Conservation (phyloP, 2,329 filamentous ascomycete genomes). For the Diaporthe vexans region DNA sequence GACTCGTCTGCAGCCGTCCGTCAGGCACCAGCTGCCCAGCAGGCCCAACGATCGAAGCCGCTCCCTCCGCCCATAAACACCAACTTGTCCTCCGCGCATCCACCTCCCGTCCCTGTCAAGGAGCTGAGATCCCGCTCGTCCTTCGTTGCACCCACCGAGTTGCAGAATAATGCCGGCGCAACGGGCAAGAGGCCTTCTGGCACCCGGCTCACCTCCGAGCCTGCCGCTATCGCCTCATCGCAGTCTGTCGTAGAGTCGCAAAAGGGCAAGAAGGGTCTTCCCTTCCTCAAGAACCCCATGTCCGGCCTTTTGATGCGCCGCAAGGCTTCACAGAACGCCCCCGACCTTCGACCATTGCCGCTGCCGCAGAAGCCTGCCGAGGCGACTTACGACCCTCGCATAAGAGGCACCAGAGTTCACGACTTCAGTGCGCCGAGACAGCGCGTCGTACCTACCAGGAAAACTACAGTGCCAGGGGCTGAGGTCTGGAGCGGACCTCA, state of each 20-base stretch:
- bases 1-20: slow-evolving; percentile 39
- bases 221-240: slow-evolving; percentile 50
- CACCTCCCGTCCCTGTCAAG: slow-evolving; percentile 48
- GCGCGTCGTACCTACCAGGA: slow-evolving; percentile 49
- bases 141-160: slow-evolving; percentile 65
- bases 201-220: slow-evolving; percentile 56
- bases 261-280: slow-evolving; percentile 67
- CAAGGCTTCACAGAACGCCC: slow-evolving; percentile 64
- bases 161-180: slow-evolving; percentile 52
- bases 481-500: slow-evolving; percentile 37
- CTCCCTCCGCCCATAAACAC: slow-evolving; percentile 55
- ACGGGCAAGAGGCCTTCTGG: slow-evolving; percentile 60
- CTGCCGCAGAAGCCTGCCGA: slow-evolving; percentile 57
- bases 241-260: slow-evolving; percentile 52
- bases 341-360: slow-evolving; percentile 59
- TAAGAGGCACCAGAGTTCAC: slow-evolving; percentile 74
- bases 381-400: slow-evolving; percentile 72
- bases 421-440: slow-evolving; percentile 73
- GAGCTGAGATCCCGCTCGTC: slow-evolving; percentile 53
- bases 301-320: slow-evolving; percentile 70
- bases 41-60: slow-evolving; percentile 49
- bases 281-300: slow-evolving; percentile 72
- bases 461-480: slow-evolving; percentile 37
- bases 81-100: slow-evolving; percentile 49
- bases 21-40: slow-evolving; percentile 37